These are phyloP conservation scores for Solanum habrochaites DNA, from an alignment of 257 asterid genomes.

Conservation along the genomic window DNA sequence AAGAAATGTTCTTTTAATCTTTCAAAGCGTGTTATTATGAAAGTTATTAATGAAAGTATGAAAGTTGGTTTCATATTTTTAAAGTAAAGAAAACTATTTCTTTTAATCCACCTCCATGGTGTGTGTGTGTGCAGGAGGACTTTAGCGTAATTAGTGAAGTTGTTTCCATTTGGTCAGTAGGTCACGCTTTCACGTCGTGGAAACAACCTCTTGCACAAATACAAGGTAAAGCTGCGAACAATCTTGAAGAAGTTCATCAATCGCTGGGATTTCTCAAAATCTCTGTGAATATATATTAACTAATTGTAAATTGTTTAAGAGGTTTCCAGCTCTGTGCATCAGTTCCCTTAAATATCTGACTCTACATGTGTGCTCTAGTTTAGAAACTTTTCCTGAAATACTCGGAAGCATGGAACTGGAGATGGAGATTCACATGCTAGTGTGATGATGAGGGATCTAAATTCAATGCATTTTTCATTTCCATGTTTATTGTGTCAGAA, in stretches of 20 bases:
- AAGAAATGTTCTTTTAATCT: background rate
- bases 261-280: background rate
- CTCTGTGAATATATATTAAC: background rate
- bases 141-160: too few species aligned
- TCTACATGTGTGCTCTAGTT: background rate
- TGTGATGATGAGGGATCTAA: background rate
- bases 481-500: background rate
- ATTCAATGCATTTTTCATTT: background rate
- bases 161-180: background rate
- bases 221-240: background rate
- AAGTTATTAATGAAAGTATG: background rate
- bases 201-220: background rate
- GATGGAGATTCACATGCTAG: background rate
- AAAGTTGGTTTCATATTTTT: background rate
- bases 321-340: background rate
- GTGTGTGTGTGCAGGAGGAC: background rate
- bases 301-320: background rate
- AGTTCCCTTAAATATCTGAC: background rate
- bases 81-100: background rate
- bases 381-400: background rate
- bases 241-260: background rate
- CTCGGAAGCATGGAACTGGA: background rate
- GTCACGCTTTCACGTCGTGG: background rate
- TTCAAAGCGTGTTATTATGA: background rate
- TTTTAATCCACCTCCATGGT: background rate